Evolutionary conservation across 768 basidiomycete genomes (phyloP).

Genomic region (Boletus vinaceobasis): DNA sequence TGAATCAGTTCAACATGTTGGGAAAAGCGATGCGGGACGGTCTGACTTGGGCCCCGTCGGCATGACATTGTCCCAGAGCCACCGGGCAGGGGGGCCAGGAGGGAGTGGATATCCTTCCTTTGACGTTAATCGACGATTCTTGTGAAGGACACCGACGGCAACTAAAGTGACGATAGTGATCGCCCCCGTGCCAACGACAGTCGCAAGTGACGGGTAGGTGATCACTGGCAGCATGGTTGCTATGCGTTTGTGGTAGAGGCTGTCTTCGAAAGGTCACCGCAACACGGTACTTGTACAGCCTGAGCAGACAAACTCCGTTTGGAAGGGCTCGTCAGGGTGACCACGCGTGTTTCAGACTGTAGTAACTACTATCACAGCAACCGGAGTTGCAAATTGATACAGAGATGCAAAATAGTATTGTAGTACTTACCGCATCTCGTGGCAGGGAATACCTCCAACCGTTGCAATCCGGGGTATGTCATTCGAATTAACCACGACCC

Average conservation of each 20-base stretch:
- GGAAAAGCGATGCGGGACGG: not conserved
- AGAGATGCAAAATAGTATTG: too few relatives aligned
- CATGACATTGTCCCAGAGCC: conserved; percentile 7
- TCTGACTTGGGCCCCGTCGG: conserved; percentile 9
- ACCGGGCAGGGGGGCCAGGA: conserved; percentile 12
- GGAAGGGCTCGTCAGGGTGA: too few relatives aligned
- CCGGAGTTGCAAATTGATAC: too few relatives aligned
- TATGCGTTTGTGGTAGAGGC: not conserved
- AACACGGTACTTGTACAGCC: not conserved
- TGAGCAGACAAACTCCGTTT: too few relatives aligned
- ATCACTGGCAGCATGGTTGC: not conserved
- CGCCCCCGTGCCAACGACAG: not conserved
- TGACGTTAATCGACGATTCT: not conserved
- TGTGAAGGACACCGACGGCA: not conserved
- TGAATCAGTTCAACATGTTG: not conserved
- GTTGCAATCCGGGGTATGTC: too few relatives aligned
- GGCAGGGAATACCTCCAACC: too few relatives aligned
- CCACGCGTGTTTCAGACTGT: too few relatives aligned
- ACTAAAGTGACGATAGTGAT: not conserved
- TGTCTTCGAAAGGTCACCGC: not conserved
- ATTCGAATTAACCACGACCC: too few relatives aligned
- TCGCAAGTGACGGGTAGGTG: not conserved
- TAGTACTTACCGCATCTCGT: too few relatives aligned
- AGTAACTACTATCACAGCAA: too few relatives aligned
- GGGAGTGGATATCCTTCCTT: conserved; percentile 12